Evolutionary conservation across 164 flowering plant genomes (phyloP), one percentile per base, ranked within the genome.

Genomic region (Echeveria elegans): DNA sequence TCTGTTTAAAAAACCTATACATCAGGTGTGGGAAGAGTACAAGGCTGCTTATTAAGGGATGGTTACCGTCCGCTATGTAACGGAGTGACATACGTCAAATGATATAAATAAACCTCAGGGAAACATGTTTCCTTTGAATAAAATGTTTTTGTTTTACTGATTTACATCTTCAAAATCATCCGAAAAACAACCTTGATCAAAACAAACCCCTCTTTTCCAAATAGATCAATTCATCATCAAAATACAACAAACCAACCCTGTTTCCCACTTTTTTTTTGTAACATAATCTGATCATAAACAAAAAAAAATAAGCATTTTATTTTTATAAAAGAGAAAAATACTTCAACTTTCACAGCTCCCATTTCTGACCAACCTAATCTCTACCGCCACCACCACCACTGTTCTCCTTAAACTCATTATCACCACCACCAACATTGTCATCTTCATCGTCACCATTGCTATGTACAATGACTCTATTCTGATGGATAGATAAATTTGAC

Each of bases 21-120:
- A 75, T 69, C 56, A 69, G 67, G 71, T 71, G 4, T 73, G 79
- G 77, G 67, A 38, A 6, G 71, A 77, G 0, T 77, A 74, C 53
- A 77, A 77, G 76, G 66, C 74, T 8, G 28, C 29, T 23, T 52
- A 43, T 12, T 4, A 43, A 43, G 37, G 19, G 47, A 43, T 14
- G 47, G 4, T 15, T 43, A 43, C 47, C 3, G 18, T 1, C 47
- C 18, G 15, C 47, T 43, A 12, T 43, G 37, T 34, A 7, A 34
- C 7, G 37, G 37, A 34, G 7, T 34, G 7, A 34, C 47, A 16
- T 43, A 43, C 47, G 0, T 12, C 15, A 5, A 5, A 43, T 40
- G 45, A 43, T 43, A 12, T 16, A 15, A 43, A 43, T 43, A 43
- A 43, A 11, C 47, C 47, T 43, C 47, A 15, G 1, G 18, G 47